These are phyloP conservation scores for Lactarius hengduanensis DNA, from an alignment of 768 basidiomycete genomes.

Conservation along the genomic window DNA sequence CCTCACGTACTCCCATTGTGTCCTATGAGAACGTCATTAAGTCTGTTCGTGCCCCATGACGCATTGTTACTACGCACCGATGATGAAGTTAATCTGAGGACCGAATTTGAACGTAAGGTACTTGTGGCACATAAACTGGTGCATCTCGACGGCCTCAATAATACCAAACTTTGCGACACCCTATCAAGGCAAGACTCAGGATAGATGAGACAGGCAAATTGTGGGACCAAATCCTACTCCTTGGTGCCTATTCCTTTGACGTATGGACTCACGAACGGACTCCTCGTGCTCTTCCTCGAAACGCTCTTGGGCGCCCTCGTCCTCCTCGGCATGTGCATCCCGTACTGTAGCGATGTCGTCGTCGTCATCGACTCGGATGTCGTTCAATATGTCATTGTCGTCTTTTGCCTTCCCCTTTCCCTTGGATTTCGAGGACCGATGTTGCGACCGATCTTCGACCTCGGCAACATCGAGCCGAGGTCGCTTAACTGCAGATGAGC, in stretches of 20 bases:
- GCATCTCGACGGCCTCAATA: constrained; percentile 81
- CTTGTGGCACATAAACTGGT: constrained; percentile 96
- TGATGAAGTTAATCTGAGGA: constrained; percentile 95
- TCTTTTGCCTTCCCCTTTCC: constrained; percentile 24
- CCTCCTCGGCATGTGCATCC: constrained; percentile 26
- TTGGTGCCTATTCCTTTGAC: constrained; percentile 42
- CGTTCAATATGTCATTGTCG: constrained; percentile 24
- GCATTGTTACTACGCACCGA: constrained; percentile 50
- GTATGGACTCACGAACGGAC: constrained; percentile 53
- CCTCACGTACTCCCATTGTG: constrained; percentile 86
- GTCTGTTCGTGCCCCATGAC: not conserved
- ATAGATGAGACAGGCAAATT: not conserved
- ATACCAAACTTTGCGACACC: constrained; percentile 83
- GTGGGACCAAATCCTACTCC: constrained; percentile 49
- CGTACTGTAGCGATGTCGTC: constrained; percentile 27
- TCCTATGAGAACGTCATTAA: constrained; percentile 43
- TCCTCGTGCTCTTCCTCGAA: constrained; percentile 64
- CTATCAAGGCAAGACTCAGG: constrained; percentile 39
- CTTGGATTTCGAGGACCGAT: constrained; percentile 16
- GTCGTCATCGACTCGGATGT: constrained; percentile 28
- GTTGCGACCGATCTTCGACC: constrained; percentile 1
- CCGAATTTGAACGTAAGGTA: constrained; percentile 82
- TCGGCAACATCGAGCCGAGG: constrained; percentile 18
- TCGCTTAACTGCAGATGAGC: constrained; percentile 21
- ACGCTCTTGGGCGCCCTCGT: constrained; percentile 60